Conservation (phyloP, 257 asterid species). For the Gentiana macrophylla region DNA sequence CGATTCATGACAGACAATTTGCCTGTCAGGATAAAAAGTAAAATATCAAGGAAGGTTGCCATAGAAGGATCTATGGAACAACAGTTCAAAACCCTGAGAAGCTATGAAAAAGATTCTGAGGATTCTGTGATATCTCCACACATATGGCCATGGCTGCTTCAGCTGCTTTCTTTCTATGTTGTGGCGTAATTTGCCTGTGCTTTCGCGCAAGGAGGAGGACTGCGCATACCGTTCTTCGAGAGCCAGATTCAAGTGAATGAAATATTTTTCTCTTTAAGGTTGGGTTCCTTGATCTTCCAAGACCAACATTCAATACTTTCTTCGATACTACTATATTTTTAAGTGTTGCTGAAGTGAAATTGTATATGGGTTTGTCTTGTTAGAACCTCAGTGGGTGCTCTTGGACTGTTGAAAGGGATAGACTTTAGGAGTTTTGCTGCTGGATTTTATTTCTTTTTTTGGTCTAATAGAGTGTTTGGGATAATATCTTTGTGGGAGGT, state of each 20-base stretch:
- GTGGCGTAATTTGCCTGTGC: constrained; percentile 48
- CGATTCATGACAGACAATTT: constrained; percentile 20
- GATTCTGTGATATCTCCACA: constrained; percentile 28
- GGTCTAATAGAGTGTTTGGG: no score
- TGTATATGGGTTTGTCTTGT: no score
- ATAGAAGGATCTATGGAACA: constrained; percentile 31
- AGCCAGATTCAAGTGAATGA: no score
- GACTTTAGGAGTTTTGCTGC: no score
- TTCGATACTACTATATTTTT: constrained; percentile 5
- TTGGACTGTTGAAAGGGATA: constrained; percentile 33
- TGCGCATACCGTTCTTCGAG: no score
- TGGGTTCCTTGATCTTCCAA: no score
- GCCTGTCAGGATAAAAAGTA: constrained; percentile 38
- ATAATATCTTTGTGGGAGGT: no score
- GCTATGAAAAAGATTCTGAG: constrained; percentile 22
- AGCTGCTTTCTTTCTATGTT: constrained; percentile 54
- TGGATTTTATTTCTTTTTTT: no score
- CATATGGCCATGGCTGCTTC: constrained; percentile 57
- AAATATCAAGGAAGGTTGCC: constrained; percentile 26
- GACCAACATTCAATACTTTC: no score
- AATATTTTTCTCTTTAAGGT: no score
- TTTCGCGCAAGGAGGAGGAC: no score
- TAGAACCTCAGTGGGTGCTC: constrained; percentile 23
- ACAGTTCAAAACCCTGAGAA: constrained; percentile 15
- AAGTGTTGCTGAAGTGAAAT: no score